phyloP scores from a whole-genome alignment of 2,329 filamentous ascomycete species.

The Teratosphaeria nubilosa region DNA sequence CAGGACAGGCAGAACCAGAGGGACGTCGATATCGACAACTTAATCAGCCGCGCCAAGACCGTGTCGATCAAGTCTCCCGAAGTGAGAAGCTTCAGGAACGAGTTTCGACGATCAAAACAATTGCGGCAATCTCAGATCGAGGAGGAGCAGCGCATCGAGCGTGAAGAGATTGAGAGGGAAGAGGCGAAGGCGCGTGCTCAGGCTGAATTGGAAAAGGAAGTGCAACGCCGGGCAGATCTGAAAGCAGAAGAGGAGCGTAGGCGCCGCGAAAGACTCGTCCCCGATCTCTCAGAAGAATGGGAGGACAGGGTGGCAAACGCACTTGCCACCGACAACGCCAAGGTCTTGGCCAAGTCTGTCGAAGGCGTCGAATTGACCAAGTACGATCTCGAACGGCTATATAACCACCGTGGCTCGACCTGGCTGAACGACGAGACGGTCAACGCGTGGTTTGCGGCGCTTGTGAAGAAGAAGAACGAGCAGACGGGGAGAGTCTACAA shows the following conservation, averaged over 20 bases:
- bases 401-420: conserved; percentile 17
- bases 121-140: background rate
- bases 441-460: conserved; percentile 53
- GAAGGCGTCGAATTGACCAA: conserved; percentile 36
- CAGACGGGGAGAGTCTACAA: conserved; percentile 41
- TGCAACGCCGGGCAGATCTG: background rate
- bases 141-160: background rate
- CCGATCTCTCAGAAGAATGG: conserved; percentile 31
- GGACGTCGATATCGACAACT: conserved; percentile 1
- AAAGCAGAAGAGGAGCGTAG: background rate
- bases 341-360: conserved; percentile 21
- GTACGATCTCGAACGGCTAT: conserved; percentile 55
- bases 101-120: background rate
- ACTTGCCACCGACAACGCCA: conserved; percentile 15
- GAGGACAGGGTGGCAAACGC: conserved; percentile 27
- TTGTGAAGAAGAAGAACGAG: conserved; percentile 48
- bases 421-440: conserved; percentile 75
- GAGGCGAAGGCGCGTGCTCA: background rate
- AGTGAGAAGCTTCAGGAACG: background rate
- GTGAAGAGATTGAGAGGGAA: background rate
- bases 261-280: conserved; percentile 10
- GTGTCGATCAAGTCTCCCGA: background rate
- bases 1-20: background rate
- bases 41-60: conserved; percentile 1
- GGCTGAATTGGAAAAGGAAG: background rate